Conservation (phyloP, 176 grass and related monocot genomes). For the Juncus inflexus region DNA sequence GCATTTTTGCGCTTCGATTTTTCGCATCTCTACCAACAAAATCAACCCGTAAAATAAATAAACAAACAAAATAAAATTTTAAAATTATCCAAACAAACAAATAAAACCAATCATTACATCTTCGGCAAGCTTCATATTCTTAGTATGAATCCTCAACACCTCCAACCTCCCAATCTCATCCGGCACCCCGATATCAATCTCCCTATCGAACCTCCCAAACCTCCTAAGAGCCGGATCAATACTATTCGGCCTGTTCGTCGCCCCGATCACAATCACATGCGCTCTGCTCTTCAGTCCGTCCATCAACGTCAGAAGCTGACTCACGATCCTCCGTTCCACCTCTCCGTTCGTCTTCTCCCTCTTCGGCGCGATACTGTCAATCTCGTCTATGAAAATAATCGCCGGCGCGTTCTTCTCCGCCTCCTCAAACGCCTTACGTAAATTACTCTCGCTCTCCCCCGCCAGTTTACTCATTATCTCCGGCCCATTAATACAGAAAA, state of each 20-base stretch:
- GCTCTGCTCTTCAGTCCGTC: conserved; percentile 48
- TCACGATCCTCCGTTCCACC: conserved; percentile 53
- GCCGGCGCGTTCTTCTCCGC: conserved; percentile 59
- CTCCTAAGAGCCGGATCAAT: conserved; percentile 59
- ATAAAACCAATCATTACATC: conserved; percentile 23
- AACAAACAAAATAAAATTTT: no score
- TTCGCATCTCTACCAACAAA: background rate
- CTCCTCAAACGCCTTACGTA: conserved; percentile 60
- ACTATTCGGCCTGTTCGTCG: conserved; percentile 59
- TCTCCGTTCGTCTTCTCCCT: conserved; percentile 57
- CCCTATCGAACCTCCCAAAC: conserved; percentile 49
- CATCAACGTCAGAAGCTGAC: conserved; percentile 54
- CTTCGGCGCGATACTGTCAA: conserved; percentile 45
- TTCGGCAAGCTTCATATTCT: conserved; percentile 37
- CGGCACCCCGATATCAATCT: conserved; percentile 55
- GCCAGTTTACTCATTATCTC: conserved; percentile 68
- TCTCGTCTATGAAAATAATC: conserved; percentile 68
- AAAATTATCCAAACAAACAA: background rate
- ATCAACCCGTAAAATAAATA: background rate
- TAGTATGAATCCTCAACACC: conserved; percentile 50
- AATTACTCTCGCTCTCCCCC: conserved; percentile 56
- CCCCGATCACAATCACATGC: conserved; percentile 58
- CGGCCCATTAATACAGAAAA: conserved; percentile 50
- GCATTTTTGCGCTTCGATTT: no score
- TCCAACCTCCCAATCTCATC: conserved; percentile 56